Evolutionary conservation across 2,329 filamentous ascomycete genomes (phyloP).

Genomic region (Curvularia eragrostidis): DNA sequence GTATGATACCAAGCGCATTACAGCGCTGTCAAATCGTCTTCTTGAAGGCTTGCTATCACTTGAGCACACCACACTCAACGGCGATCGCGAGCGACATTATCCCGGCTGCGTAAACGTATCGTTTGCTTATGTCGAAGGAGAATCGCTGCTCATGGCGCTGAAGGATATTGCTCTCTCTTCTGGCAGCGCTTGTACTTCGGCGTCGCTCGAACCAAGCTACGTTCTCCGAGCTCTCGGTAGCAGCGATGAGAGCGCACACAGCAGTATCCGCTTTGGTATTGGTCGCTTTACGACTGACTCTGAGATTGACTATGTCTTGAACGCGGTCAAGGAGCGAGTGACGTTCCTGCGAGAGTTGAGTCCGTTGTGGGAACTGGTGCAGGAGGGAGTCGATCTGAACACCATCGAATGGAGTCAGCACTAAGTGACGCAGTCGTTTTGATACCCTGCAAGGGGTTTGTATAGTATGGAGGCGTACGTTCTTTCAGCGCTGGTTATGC

Average conservation of each 20-base stretch:
- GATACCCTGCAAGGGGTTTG: constrained; percentile 26
- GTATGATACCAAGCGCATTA: constrained; percentile 92
- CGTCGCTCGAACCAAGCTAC: constrained; percentile 94
- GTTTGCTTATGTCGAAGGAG: constrained; percentile 97
- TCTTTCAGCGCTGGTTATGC: constrained; percentile 16
- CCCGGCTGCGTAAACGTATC: constrained; percentile 98
- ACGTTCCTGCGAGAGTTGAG: constrained; percentile 93
- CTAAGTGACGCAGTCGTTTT: constrained; percentile 55
- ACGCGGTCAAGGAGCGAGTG: constrained; percentile 89
- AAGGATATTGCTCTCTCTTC: constrained; percentile 98
- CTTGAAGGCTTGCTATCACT: constrained; percentile 81
- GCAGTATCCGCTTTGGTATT: constrained; percentile 96
- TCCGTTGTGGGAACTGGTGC: constrained; percentile 95
- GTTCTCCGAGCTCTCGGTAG: constrained; percentile 92
- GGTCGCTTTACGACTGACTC: constrained; percentile 93
- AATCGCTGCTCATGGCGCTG: constrained; percentile 95
- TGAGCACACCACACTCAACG: constrained; percentile 93
- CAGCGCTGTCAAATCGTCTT: constrained; percentile 80
- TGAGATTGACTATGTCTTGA: constrained; percentile 97
- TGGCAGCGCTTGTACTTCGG: constrained; percentile 95
- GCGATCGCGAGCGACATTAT: constrained; percentile 82
- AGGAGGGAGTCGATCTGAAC: constrained; percentile 93
- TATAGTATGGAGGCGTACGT: constrained; percentile 31
- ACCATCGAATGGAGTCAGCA: constrained; percentile 99
- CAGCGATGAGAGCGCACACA: constrained; percentile 97